These are phyloP conservation scores for Suhomyces emberorum DNA, from an alignment of 805 yeast genomes.

Conservation along the genomic window DNA sequence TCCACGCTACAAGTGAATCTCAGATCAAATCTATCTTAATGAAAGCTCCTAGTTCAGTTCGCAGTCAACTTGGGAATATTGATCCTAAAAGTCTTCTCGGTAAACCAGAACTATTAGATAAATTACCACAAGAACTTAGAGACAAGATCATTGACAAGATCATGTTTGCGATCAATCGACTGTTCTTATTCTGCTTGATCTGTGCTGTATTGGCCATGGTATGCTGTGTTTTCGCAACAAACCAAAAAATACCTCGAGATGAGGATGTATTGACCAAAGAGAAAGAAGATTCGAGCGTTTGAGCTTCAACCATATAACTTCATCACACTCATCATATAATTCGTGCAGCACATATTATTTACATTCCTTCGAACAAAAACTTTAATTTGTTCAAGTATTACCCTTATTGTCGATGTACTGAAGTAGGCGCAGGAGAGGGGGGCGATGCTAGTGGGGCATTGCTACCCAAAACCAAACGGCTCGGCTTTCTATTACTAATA, in stretches of 20 bases:
- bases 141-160: constrained; percentile 3
- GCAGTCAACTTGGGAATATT: constrained; percentile 5
- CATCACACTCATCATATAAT: no score
- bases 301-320: no score
- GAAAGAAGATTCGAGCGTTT: background rate
- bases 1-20: constrained; percentile 2
- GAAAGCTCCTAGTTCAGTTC: constrained; percentile 3
- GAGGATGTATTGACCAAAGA: constrained; percentile 1
- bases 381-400: no score
- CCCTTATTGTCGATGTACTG: no score
- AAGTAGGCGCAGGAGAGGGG: no score
- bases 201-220: constrained; percentile 8
- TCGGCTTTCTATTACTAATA: no score
- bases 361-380: no score
- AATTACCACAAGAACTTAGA: constrained; percentile 5
- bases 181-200: constrained; percentile 8
- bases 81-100: constrained; percentile 1
- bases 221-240: constrained; percentile 10
- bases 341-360: no score
- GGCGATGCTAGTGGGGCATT: no score
- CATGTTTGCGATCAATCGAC: constrained; percentile 8
- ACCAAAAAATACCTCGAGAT: constrained; percentile 10
- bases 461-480: no score
- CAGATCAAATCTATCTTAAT: constrained; percentile 1
- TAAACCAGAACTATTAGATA: constrained; percentile 5